Evolutionary conservation across 345 rosid species (phyloP), one percentile per base, ranked within the genome.

Genomic region (Triadica sebifera): DNA sequence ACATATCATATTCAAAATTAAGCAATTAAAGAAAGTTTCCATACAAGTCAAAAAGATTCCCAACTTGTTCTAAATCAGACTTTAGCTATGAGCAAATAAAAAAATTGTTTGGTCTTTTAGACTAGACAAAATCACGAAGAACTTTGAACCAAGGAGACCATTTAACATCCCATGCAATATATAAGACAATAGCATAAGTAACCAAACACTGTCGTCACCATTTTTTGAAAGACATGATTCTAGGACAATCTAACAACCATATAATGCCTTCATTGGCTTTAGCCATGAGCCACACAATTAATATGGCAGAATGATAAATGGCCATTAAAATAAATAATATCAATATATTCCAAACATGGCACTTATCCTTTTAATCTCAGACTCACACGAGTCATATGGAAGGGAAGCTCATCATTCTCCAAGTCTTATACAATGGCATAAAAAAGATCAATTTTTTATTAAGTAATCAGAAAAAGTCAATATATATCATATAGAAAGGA

Each of bases 361-460:
- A 77, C 85, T 69, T 69, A 84, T 90, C 84, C 85, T 81, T 76
- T 81, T 87, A 19, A 89, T 87, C 75, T 87, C 93, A 47, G 80
- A 80, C 62, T 65, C 85, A 89, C 91, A 70, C 77, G 75, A 56
- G 85, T 69, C 91, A 89, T 86, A 43, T 84, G 86, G 29, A 87
- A 73, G 47, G 93, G 93, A 82, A 87, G 93, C 84, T 89, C 91
- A 69, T 87, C 93, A 75, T 83, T 89, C 65, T 86, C 91, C 71
- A 75, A 59, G 75, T 89, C 90, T 90, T 89, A 57, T 45, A 45
- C 20, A 49, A 62, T 8, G 55, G 52, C 24, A 46, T 25, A 34
- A n/a, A 62, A 71, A 52, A 46, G 8, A 11, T 12, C 39, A 72
- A 77, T 56, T 19, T 17, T 45, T 71, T 59, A 8, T 13, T 29